A percentile compares a stretch with the other conserved stretches of the same genome.
Conservation (phyloP, 345 rosid species). For the Eucalyptus decipiens region DNA sequence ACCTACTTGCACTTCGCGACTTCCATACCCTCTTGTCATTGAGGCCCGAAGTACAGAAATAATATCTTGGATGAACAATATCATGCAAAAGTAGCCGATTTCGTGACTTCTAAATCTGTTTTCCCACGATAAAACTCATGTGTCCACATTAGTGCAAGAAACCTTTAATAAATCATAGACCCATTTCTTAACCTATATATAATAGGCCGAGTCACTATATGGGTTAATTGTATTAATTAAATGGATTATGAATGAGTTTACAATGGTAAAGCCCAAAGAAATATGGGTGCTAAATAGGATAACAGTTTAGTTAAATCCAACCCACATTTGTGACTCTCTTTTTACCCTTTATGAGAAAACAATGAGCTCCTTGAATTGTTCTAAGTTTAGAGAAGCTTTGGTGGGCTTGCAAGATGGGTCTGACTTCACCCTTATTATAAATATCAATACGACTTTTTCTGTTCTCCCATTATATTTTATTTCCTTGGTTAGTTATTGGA, state of each 20-base stretch:
- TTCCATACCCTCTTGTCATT: neutral
- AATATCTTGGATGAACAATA: neutral
- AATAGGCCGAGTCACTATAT: too few relatives aligned
- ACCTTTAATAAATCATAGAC: neutral
- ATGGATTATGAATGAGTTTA: neutral
- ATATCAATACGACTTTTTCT: accelerated
- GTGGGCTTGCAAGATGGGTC: accelerated
- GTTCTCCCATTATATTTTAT: neutral
- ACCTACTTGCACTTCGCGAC: neutral
- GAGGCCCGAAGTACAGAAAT: neutral
- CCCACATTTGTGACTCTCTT: too few relatives aligned
- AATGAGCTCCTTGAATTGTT: neutral
- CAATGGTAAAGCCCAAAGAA: neutral
- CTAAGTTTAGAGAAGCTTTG: neutral
- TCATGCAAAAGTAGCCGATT: neutral
- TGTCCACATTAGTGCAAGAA: neutral
- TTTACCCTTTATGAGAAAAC: neutral
- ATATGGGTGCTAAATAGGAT: neutral
- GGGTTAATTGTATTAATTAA: neutral
- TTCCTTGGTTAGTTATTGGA: neutral
- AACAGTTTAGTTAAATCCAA: neutral
- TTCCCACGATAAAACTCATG: neutral
- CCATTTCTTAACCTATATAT: neutral
- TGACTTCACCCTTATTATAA: neutral
- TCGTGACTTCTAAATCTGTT: neutral